A percentile compares a stretch with the other conserved stretches of the same genome.
phyloP scores from a whole-genome alignment of 208 protist genomes.

The Acanthamoeba triangularis region DNA sequence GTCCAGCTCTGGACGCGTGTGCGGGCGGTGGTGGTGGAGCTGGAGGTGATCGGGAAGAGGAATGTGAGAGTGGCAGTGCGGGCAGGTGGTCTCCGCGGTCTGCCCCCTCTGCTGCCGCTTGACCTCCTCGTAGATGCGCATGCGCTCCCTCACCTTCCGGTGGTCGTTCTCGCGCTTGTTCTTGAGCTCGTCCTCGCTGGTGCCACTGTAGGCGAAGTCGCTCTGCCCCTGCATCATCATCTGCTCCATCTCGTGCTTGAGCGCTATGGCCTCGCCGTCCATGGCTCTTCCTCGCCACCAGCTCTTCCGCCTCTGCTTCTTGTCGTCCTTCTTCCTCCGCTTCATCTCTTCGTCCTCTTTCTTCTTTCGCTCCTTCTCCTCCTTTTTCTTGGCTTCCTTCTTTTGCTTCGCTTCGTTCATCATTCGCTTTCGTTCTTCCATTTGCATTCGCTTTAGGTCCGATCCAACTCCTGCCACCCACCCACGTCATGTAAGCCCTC shows the following conservation, averaged over 20 bases:
- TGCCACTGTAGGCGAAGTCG: neutral
- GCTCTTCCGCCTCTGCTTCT: slow-evolving; percentile 45
- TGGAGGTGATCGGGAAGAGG: neutral
- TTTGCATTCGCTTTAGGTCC: neutral
- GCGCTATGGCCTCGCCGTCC: slow-evolving; percentile 42
- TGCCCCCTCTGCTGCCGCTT: neutral
- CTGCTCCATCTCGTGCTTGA: slow-evolving; percentile 11
- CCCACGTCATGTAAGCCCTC: neutral
- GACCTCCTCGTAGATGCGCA: slow-evolving; percentile 36
- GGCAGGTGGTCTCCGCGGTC: slow-evolving; percentile 24
- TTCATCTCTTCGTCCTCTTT: slow-evolving; percentile 32
- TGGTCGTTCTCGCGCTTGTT: slow-evolving; percentile 37
- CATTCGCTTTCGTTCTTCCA: slow-evolving; percentile 52
- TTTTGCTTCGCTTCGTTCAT: slow-evolving; percentile 37
- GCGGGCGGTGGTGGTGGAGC: neutral
- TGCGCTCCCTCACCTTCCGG: slow-evolving; percentile 14
- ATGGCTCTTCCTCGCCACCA: slow-evolving; percentile 34
- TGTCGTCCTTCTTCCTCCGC: slow-evolving; percentile 15
- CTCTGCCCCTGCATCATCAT: neutral
- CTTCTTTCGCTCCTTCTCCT: slow-evolving; percentile 45
- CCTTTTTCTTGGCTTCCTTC: slow-evolving; percentile 55
- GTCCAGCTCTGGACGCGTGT: neutral
- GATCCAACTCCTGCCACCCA: neutral
- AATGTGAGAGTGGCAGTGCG: slow-evolving; percentile 37
- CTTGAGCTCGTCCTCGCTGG: slow-evolving; percentile 5